These are phyloP conservation scores for Xerocomus potaroensis DNA, from an alignment of 768 basidiomycete genomes.

Conservation along the genomic window DNA sequence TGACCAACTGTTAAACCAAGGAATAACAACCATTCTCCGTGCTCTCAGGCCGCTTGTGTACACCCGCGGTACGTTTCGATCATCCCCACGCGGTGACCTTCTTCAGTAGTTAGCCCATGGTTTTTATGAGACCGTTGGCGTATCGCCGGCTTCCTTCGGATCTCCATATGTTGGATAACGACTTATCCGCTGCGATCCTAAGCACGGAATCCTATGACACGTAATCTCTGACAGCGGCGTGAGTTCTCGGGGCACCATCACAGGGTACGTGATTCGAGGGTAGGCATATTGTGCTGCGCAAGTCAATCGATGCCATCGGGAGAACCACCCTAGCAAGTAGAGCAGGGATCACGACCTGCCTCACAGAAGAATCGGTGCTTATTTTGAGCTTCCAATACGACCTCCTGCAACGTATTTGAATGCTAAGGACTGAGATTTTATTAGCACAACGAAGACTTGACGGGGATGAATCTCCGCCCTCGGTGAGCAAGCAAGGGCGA, in stretches of 20 bases:
- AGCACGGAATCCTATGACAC: constrained; percentile 17
- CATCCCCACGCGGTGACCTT: constrained; percentile 20
- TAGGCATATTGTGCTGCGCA: constrained; percentile 15
- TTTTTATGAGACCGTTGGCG: constrained; percentile 10
- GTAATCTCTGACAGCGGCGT: constrained; percentile 30
- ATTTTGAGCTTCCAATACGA: constrained; percentile 16
- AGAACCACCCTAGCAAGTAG: constrained; percentile 13
- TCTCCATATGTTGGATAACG: constrained; percentile 9
- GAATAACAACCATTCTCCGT: constrained; percentile 4
- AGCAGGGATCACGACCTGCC: constrained; percentile 13
- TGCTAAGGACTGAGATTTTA: constrained; percentile 20
- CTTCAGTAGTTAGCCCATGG: constrained; percentile 9
- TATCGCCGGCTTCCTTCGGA: constrained; percentile 25
- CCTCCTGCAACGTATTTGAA: constrained; percentile 9
- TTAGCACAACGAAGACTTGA: constrained; percentile 15
- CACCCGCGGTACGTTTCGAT: constrained; percentile 9
- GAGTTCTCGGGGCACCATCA: constrained; percentile 15
- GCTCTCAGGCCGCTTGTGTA: constrained; percentile 1
- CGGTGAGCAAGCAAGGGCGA: constrained; percentile 24
- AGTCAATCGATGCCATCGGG: constrained; percentile 31
- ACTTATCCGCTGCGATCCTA: constrained; percentile 9
- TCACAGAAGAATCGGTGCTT: constrained; percentile 14
- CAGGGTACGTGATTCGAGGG: constrained; percentile 28
- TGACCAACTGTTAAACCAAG: constrained; percentile 8
- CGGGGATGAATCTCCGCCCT: constrained; percentile 23